Conservation (phyloP, 352 stramenopile species). For the Nothophytophthora sp. region DNA sequence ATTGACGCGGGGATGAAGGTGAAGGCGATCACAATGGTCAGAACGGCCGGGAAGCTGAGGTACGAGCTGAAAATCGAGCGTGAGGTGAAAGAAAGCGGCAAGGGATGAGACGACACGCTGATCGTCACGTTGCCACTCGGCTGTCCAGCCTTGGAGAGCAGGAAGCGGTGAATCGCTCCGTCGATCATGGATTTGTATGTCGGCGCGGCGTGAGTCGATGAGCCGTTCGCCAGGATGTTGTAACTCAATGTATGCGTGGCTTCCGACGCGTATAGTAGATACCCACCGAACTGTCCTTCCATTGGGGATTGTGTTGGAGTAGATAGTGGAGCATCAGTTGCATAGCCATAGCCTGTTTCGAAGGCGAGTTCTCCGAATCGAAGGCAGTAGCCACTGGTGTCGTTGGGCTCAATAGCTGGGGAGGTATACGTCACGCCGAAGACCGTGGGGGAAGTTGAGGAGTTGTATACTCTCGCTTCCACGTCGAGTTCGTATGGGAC, state of each 20-base stretch:
- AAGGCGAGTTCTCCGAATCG: slow-evolving; percentile 59
- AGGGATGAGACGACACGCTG: slow-evolving; percentile 51
- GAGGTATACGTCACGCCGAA: slow-evolving; percentile 56
- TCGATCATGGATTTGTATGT: slow-evolving; percentile 70
- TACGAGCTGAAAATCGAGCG: slow-evolving; percentile 62
- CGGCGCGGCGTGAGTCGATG: slow-evolving; percentile 39
- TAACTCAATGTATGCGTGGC: slow-evolving; percentile 47
- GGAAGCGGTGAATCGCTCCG: slow-evolving; percentile 50
- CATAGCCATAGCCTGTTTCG: slow-evolving; percentile 40
- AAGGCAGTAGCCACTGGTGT: slow-evolving; percentile 60
- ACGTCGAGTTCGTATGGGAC: slow-evolving; percentile 30
- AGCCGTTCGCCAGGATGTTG: slow-evolving; percentile 65
- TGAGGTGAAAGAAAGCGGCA: slow-evolving; percentile 61
- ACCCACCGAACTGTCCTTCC: slow-evolving; percentile 53
- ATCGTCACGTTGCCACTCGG: slow-evolving; percentile 25
- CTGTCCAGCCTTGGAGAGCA: slow-evolving; percentile 22
- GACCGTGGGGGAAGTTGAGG: slow-evolving; percentile 30
- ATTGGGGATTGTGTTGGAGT: slow-evolving; percentile 11
- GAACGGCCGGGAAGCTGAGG: slow-evolving; percentile 70
- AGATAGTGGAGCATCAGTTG: slow-evolving; percentile 2
- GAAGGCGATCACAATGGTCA: slow-evolving; percentile 92
- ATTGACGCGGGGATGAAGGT: slow-evolving; percentile 93
- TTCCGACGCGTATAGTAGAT: slow-evolving; percentile 45
- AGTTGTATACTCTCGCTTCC: slow-evolving; percentile 38
- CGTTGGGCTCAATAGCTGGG: slow-evolving; percentile 38